Evolutionary conservation across 352 stramenopile genomes (phyloP), one percentile per base, ranked within the genome.

Genomic region (Blastocystis sp.): DNA sequence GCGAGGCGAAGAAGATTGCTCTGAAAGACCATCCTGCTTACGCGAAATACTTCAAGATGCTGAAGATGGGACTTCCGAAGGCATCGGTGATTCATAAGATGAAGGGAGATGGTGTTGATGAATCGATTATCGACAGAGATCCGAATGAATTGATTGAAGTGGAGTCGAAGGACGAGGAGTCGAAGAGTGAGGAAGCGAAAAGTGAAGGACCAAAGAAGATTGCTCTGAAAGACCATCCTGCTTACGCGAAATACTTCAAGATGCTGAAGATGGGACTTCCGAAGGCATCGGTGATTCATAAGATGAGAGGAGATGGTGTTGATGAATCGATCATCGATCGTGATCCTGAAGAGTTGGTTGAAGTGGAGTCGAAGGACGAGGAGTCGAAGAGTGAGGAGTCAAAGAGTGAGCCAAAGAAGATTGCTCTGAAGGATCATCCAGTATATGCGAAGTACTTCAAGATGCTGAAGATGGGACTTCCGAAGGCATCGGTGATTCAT

Each of bases 331-430:
- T 84, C 21, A 0, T 84, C 8, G 72, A 84, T 44, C 7, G n/a
- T 0, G 73, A 84, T 84, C 73, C 73, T 42, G 63, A 84, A 71
- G 73, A 84, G 34, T 29, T 54, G 54, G 32, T 84, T 9, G 73
- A 84, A 56, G 4, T 73, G 0, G 73, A 84, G 38, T 16, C 14
- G n/a, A 24, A 53, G 67, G 69, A 81, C 24, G 69, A 84, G 21
- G 73, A 84, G 29, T 71, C 46, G 38, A 48, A 0, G 0, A 7
- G 38, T 54, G 69, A 81, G 24, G 69, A 81, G n/a, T 24, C 34
- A 24, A 69, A 81, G 0, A 0, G 3, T 2, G 54, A 7, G 24
- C 11, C 67, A 51, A 81, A 63, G 36, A 81, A 64, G 24, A 38
- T 81, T 0, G 34, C 56, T n/a, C 6, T 63, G 54, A 63, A 44